Base-by-base conservation (phyloP, 2,329 filamentous ascomycete species). In the Coniochaeta prunicola region DNA sequence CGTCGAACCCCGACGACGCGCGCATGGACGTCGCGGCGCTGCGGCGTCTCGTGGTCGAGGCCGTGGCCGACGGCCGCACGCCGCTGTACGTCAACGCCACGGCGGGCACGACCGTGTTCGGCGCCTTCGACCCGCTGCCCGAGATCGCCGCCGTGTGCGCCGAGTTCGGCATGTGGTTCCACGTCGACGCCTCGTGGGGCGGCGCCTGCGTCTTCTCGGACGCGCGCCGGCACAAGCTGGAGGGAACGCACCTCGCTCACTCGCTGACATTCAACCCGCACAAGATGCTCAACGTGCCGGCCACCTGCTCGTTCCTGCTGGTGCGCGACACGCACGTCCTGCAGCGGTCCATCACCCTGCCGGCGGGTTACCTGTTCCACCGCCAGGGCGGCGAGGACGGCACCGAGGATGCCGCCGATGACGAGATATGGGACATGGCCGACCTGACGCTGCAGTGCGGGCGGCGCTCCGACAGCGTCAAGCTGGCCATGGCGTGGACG, bases 81-180 rank as follows among this genome's bases (percentile, higher is more conserved):
- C 93, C 94, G 0, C 88, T 99, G 61, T 97, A 96, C 74, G 90
- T 97, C 69, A 97, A 97, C 70, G 90, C 92, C 6, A 97, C 94
- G 0, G 93, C 94, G 0, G 94, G 94, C 19, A 97, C 93, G 1
- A 99, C 94, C 0, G 93, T 97, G 1, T 78, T 93, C 62, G 94
- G 94, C 17, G 91, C 90, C 0, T 99, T 88, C 69, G 93, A 97
- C 68, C 90, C 90, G 0, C 87, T 96, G 65, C 72, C 79, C 13
- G 82, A 81, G 2, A 87, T 97, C 62, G 80, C 87, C 0, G 77
- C 76, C 30, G 79, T 97, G 19, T 94, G 90, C 74, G 81, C 83
- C 63, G 79, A 81, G 60, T 80, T 91, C 68, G 81, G 83, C 57
- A 75, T 97, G 53, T 99, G 94, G 94, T 77, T 97, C 74, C 94